phyloP scores from a whole-genome alignment of 2,329 filamentous ascomycete species.

The Zalaria obscura region DNA sequence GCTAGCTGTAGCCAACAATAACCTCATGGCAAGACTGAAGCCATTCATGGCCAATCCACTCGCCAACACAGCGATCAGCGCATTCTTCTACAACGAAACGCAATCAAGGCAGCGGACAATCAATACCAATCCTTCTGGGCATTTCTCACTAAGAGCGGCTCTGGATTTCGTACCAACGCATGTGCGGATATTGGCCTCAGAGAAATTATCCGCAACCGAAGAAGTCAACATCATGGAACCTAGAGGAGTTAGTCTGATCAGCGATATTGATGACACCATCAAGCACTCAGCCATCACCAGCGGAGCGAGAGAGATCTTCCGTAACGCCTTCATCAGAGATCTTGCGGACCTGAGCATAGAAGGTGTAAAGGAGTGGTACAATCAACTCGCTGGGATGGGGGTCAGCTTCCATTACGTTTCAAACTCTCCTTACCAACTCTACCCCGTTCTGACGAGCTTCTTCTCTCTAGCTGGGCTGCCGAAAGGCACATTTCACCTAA shows the following conservation, averaged over 20 bases:
- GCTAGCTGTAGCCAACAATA: conserved; percentile 64
- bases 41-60: conserved; percentile 83
- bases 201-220: conserved; percentile 69
- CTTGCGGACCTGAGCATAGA: conserved; percentile 68
- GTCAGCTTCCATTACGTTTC: conserved; percentile 94
- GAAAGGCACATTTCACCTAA: conserved; percentile 80
- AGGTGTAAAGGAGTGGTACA: conserved; percentile 86
- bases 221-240: conserved; percentile 65
- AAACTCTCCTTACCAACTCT: conserved; percentile 98
- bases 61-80: conserved; percentile 62
- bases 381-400: conserved; percentile 58
- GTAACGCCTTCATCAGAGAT: conserved; percentile 87
- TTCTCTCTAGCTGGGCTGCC: conserved; percentile 72
- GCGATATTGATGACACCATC: conserved; percentile 94
- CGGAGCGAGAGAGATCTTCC: conserved; percentile 86
- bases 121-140: conserved; percentile 73
- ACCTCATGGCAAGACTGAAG: conserved; percentile 73
- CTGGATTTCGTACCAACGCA: conserved; percentile 86
- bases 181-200: conserved; percentile 73
- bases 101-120: conserved; percentile 74
- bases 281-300: conserved; percentile 84
- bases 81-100: conserved; percentile 87
- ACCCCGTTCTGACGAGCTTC: conserved; percentile 73
- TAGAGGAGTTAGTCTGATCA: conserved; percentile 78
- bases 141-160: conserved; percentile 68